These are phyloP conservation scores for Triticum turgidum DNA, from an alignment of 176 grass and related monocot genomes.

Conservation along the genomic window DNA sequence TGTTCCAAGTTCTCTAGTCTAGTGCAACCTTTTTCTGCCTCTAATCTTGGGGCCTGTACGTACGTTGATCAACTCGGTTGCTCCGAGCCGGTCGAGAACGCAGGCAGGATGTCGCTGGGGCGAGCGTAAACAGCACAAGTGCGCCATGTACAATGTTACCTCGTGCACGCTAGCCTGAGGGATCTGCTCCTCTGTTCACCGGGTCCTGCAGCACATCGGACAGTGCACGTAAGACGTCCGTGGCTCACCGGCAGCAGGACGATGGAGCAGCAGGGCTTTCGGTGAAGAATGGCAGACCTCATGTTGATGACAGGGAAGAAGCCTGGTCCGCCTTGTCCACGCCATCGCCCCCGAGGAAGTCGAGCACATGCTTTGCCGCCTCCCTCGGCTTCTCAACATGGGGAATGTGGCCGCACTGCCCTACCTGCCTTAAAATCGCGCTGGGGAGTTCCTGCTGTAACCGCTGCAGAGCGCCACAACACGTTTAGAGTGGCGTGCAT, in stretches of 20 bases:
- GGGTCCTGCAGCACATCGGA: conserved; percentile 17
- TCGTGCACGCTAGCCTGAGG: background rate
- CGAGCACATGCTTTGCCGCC: conserved; percentile 42
- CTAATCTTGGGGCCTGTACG: background rate
- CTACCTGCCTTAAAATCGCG: conserved; percentile 51
- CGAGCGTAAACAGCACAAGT: background rate
- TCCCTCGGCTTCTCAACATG: conserved; percentile 82
- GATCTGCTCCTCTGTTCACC: conserved; percentile 1
- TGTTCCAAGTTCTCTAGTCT: background rate
- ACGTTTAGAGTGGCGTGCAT: background rate
- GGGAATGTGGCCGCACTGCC: conserved; percentile 81
- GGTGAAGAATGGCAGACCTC: background rate
- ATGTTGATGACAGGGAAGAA: background rate
- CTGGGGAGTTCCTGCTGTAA: conserved; percentile 67
- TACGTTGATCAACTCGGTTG: background rate
- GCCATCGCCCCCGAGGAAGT: conserved; percentile 47
- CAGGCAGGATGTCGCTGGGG: background rate
- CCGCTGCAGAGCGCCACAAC: conserved; percentile 43
- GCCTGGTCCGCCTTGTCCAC: background rate
- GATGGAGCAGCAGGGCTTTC: background rate
- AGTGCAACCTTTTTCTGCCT: background rate
- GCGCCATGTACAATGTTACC: background rate
- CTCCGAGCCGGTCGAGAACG: background rate
- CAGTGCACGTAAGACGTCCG: background rate
- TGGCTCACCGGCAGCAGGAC: background rate